Conservation (phyloP, 2,329 filamentous ascomycete species). For the Fusarium tricinctum region DNA sequence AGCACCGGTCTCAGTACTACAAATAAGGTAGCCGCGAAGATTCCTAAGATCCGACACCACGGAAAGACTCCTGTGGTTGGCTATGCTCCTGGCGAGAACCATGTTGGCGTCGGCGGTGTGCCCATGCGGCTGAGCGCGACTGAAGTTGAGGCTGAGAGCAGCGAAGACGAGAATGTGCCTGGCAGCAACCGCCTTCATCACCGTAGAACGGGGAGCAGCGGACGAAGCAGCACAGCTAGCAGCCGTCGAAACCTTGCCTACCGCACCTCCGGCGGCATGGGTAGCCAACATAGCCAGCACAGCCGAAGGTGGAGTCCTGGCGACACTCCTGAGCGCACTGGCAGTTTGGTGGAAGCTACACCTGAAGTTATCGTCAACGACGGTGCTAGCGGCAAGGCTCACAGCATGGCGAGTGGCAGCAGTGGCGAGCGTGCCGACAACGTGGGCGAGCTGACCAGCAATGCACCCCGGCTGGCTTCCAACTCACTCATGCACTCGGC, state of each 20-base stretch:
- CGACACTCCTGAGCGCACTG: constrained; percentile 68
- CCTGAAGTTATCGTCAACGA: constrained; percentile 56
- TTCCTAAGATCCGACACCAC: constrained; percentile 91
- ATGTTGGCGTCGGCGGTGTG: constrained; percentile 81
- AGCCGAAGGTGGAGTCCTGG: constrained; percentile 65
- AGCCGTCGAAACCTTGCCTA: constrained; percentile 65
- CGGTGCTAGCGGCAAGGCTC: constrained; percentile 62
- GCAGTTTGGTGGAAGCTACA: constrained; percentile 65
- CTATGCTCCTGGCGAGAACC: constrained; percentile 82
- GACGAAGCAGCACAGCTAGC: constrained; percentile 75
- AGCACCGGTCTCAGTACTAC: constrained; percentile 73
- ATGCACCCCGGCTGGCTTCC: constrained; percentile 65
- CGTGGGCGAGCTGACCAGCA: constrained; percentile 66
- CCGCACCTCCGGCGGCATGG: constrained; percentile 64
- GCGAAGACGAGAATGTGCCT: constrained; percentile 76
- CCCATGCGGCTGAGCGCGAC: constrained; percentile 94
- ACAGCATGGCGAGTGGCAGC: constrained; percentile 68
- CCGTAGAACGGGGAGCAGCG: constrained; percentile 80
- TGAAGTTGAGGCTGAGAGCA: constrained; percentile 91
- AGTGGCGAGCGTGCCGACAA: constrained; percentile 73
- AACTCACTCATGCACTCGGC: constrained; percentile 71
- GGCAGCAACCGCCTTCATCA: constrained; percentile 69
- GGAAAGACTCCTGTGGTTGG: constrained; percentile 83
- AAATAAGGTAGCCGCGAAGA: constrained; percentile 83
- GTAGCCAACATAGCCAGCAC: constrained; percentile 57